Conservation (phyloP, 2,329 filamentous ascomycete genomes). For the Diplodia seriata region DNA sequence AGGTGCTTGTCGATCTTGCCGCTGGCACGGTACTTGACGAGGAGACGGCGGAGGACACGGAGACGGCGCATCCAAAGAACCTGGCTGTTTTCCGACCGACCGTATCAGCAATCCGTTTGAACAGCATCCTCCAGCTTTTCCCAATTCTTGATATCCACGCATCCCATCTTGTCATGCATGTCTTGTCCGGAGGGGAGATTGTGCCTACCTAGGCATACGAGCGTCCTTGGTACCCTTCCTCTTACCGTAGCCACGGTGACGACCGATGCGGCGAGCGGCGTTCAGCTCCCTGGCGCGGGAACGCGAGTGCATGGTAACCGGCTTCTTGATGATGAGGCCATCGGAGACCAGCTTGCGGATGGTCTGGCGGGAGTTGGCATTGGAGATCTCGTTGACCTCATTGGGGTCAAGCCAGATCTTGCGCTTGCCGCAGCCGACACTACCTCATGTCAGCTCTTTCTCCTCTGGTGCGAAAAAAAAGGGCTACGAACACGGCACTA, state of each 20-base stretch:
- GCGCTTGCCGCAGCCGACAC: slow-evolving; percentile 96
- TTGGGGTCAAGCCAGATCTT: slow-evolving; percentile 99
- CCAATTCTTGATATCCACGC: slow-evolving; percentile 12
- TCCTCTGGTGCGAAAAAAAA: background rate
- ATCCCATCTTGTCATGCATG: background rate
- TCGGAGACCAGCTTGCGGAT: slow-evolving; percentile 99
- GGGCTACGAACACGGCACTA: slow-evolving; percentile 73
- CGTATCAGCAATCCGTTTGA: slow-evolving; percentile 41
- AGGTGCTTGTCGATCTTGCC: slow-evolving; percentile 99
- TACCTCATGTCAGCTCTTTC: background rate
- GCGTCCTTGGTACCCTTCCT: slow-evolving; percentile 99
- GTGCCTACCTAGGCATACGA: slow-evolving; percentile 92
- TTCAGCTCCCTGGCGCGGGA: slow-evolving; percentile 94
- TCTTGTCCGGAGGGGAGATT: background rate
- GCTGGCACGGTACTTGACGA: slow-evolving; percentile 99
- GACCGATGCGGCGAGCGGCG: slow-evolving; percentile 90
- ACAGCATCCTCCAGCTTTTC: slow-evolving; percentile 33
- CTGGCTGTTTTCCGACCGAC: slow-evolving; percentile 68
- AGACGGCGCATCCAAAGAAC: slow-evolving; percentile 99
- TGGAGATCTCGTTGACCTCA: slow-evolving; percentile 98
- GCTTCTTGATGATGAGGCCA: slow-evolving; percentile 99
- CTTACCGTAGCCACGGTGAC: slow-evolving; percentile 99
- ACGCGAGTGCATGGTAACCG: slow-evolving; percentile 99
- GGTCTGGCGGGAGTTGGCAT: slow-evolving; percentile 99
- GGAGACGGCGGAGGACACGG: slow-evolving; percentile 96